These are phyloP conservation scores for Allantophomopsis lycopodina DNA, from an alignment of 2,329 filamentous ascomycete genomes.

Conservation along the genomic window DNA sequence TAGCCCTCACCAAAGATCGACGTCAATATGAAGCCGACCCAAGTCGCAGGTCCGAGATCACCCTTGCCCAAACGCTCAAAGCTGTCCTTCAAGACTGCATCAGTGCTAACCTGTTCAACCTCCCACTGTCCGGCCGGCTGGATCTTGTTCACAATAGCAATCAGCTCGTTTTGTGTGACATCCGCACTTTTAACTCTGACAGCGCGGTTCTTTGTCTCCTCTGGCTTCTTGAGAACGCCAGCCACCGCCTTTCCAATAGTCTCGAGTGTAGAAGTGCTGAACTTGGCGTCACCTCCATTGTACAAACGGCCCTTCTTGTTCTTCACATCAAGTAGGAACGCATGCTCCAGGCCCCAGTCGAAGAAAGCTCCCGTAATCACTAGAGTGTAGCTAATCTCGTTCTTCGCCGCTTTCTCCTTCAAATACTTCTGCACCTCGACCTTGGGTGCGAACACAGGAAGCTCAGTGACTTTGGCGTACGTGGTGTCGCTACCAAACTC, in stretches of 20 bases:
- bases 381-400: conserved; percentile 36
- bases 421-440: conserved; percentile 25
- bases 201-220: conserved; percentile 36
- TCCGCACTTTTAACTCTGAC: conserved; percentile 30
- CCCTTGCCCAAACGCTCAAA: conserved; percentile 11
- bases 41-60: conserved; percentile 14
- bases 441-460: conserved; percentile 40
- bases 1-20: conserved; percentile 19
- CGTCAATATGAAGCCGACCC: conserved; percentile 19
- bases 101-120: conserved; percentile 4
- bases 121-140: conserved; percentile 16
- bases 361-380: conserved; percentile 41
- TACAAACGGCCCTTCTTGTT: conserved; percentile 26
- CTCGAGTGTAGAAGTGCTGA: conserved; percentile 32
- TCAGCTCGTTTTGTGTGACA: conserved; percentile 27
- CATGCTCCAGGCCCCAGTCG: conserved; percentile 34
- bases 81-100: conserved; percentile 7
- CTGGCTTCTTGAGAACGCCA: conserved; percentile 30
- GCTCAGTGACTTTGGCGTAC: conserved; percentile 19
- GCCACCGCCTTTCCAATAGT: conserved; percentile 32
- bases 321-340: conserved; percentile 30
- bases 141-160: conserved; percentile 19
- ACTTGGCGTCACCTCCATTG: conserved; percentile 33
- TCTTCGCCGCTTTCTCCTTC: conserved; percentile 23
- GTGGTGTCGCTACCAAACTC: conserved; percentile 34